Evolutionary conservation across 768 basidiomycete species (phyloP).

Genomic region (Podaxis sp.): DNA sequence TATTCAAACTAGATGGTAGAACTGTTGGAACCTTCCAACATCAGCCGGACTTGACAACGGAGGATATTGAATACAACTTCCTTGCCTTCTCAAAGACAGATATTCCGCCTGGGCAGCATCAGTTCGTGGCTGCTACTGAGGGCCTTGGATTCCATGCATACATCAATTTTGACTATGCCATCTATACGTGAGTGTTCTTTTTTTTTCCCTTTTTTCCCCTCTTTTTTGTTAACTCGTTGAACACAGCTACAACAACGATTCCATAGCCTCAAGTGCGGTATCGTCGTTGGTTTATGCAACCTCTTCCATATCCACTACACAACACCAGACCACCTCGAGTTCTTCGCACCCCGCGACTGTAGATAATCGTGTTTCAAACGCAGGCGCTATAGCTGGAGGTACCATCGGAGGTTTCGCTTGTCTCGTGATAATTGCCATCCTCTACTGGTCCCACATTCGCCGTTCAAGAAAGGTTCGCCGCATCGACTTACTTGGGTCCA

Average conservation of each 20-base stretch:
- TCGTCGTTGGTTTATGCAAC: not conserved
- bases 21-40: slow-evolving; percentile 20
- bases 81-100: slow-evolving; percentile 20
- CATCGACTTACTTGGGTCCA: not conserved
- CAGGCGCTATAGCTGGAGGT: slow-evolving; percentile 10
- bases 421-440: not conserved
- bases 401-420: slow-evolving; percentile 8
- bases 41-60: slow-evolving; percentile 16
- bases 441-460: slow-evolving; percentile 9
- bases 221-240: not conserved
- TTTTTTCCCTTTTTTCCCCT: not conserved
- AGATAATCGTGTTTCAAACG: too few species aligned
- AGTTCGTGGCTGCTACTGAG: slow-evolving; percentile 18
- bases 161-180: slow-evolving; percentile 19
- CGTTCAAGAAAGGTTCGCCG: too few species aligned
- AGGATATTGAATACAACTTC: slow-evolving; percentile 20
- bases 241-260: too few species aligned
- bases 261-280: not conserved
- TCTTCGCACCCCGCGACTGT: not conserved
- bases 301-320: not conserved
- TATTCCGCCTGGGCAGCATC: slow-evolving; percentile 1
- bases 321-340: not conserved
- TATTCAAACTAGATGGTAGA: slow-evolving; percentile 24
- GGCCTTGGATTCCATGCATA: slow-evolving; percentile 8
- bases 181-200: slow-evolving; percentile 17